Conservation (phyloP, 306 rosid species). For the Rosa multiflora region DNA sequence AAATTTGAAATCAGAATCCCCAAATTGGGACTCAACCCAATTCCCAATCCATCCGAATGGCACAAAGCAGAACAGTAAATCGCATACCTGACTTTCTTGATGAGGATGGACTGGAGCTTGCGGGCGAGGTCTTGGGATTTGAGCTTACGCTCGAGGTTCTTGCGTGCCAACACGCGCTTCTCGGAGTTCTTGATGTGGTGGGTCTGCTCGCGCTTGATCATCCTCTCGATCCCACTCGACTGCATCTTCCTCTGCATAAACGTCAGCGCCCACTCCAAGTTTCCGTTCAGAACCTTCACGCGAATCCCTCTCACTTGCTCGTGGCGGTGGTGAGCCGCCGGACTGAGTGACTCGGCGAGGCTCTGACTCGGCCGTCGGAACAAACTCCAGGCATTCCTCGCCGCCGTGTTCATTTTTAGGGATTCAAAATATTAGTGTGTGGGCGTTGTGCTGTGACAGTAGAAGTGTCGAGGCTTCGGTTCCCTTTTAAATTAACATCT, state of each 20-base stretch:
- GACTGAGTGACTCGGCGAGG: conserved; percentile 23
- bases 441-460: too few species aligned
- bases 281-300: conserved; percentile 62
- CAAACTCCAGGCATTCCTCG: conserved; percentile 38
- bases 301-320: conserved; percentile 75
- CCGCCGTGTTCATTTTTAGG: conserved; percentile 57
- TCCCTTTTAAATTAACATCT: too few species aligned
- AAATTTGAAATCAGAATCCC: neutral
- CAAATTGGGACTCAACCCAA: neutral
- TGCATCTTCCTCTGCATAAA: conserved; percentile 75
- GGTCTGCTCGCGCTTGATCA: conserved; percentile 62
- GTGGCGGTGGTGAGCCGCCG: conserved; percentile 28
- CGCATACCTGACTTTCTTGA: conserved; percentile 86
- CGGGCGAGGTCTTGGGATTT: conserved; percentile 70
- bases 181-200: conserved; percentile 88
- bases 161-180: conserved; percentile 75
- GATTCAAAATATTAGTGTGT: too few species aligned
- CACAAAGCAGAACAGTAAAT: neutral
- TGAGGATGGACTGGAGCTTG: conserved; percentile 71
- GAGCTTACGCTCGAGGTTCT: conserved; percentile 57
- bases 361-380: conserved; percentile 32
- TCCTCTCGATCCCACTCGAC: conserved; percentile 83
- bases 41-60: neutral
- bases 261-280: conserved; percentile 59
- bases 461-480: too few species aligned